Base-by-base conservation (phyloP, 1,284 basidiomycete species). In the Cryptococcus deneoformans region DNA sequence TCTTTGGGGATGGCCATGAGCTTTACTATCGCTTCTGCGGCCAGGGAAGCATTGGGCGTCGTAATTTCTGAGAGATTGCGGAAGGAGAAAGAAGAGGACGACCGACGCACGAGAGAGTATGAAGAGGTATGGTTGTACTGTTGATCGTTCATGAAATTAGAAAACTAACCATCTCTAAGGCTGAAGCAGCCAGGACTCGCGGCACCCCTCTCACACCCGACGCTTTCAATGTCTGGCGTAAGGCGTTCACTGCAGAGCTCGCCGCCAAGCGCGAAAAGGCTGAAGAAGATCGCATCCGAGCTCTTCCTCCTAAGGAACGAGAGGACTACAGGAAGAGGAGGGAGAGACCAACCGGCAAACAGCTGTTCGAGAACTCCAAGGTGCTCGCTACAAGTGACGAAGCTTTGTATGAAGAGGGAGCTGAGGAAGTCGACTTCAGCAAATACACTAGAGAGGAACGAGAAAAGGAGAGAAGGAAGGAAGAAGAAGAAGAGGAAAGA, bases 1-100 rank as follows among this genome's bases (percentile, higher is more conserved):
- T 94, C 90, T 66, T 72, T 92, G 29, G 93, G 93, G 42, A 95
- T 97, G 88, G 92, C 95, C 2, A 97, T 98, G 93, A 94, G 92
- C 10, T 99, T 97, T 72, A 92, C 94, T 0, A 82, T 99, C 6
- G 89, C 92, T 4, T 88, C 90, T 2, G 88, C 91, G 67, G 82
- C 97, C 47, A 83, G 89, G 61, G 94, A 97, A 73, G 82, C 85
- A 50, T 79, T 97, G 11, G 84, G 86, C 3, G 71, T 74, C 12
- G 77, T 94, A 37, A 83, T 90, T 46, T 82, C 82, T 47, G 73
- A 80, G 47, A 84, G 89, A 59, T 80, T 81, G 37, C 84, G 86
- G 58, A 82, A 77, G 53, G 82, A 81, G 60, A 79, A 81, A 57
- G 82, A 84, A 62, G 85, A 84, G 66, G 90, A 88, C 60, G 81